Evolutionary conservation across 2,329 filamentous ascomycete genomes (phyloP).

Genomic region (Aspergillus phoenicis): DNA sequence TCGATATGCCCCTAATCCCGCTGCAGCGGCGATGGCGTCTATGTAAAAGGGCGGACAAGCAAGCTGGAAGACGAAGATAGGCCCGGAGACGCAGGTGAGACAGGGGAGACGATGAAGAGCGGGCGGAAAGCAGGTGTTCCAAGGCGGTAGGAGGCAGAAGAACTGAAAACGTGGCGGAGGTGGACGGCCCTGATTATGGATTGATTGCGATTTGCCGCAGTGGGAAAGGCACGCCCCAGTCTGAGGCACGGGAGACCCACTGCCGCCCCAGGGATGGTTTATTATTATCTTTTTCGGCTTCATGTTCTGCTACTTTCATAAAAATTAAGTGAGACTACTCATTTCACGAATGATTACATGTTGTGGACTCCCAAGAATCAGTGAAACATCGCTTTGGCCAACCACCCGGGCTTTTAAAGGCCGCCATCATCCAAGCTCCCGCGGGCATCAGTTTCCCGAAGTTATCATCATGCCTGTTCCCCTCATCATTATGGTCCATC

Average conservation of each 20-base stretch:
- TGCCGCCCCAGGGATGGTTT: conserved; percentile 9
- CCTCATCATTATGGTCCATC: neutral
- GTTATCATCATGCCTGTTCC: neutral
- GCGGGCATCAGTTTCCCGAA: neutral
- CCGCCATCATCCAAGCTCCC: neutral
- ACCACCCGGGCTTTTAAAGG: neutral
- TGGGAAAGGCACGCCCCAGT: conserved; percentile 19
- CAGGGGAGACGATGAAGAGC: neutral
- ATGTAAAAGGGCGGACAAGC: neutral
- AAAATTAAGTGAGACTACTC: neutral
- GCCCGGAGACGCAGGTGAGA: neutral
- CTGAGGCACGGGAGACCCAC: conserved; percentile 19
- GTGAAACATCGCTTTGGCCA: too few species aligned
- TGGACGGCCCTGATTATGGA: conserved; percentile 16
- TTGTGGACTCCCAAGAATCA: too few species aligned
- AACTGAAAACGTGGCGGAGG: conserved; percentile 26
- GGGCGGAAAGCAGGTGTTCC: neutral
- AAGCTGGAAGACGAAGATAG: neutral
- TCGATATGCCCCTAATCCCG: neutral
- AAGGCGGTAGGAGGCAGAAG: conserved; percentile 8
- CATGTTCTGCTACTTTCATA: neutral
- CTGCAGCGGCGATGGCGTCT: neutral
- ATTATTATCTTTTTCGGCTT: neutral
- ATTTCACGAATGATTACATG: neutral
- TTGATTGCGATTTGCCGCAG: conserved; percentile 23